A percentile compares a stretch with the other conserved stretches of the same genome.
Conservation (phyloP, 1,284 basidiomycete species). For the Clitocybe nebularis region DNA sequence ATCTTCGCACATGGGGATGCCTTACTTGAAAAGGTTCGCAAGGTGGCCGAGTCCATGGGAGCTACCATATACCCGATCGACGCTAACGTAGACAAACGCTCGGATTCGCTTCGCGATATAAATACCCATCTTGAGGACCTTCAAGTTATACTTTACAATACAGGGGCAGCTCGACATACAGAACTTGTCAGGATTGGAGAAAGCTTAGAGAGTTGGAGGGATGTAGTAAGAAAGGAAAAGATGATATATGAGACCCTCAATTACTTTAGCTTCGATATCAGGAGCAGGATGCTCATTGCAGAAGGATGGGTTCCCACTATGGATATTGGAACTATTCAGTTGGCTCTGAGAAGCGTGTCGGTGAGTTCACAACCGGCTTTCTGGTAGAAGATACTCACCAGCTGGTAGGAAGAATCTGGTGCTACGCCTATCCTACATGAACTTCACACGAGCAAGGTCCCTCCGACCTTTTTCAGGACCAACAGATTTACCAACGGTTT, state of each 20-base stretch:
- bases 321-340: conserved; percentile 85
- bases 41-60: conserved; percentile 98
- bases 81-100: conserved; percentile 87
- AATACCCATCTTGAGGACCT: conserved; percentile 90
- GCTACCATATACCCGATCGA: conserved; percentile 97
- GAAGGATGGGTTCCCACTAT: conserved; percentile 97
- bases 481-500: conserved; percentile 98
- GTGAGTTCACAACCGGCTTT: conserved; percentile 37
- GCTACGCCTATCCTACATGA: conserved; percentile 93
- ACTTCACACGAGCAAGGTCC: conserved; percentile 85
- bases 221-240: conserved; percentile 95
- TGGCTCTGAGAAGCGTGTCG: conserved; percentile 89
- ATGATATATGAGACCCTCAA: conserved; percentile 93
- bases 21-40: conserved; percentile 95
- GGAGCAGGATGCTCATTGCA: conserved; percentile 92
- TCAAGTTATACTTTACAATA: conserved; percentile 88
- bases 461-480: conserved; percentile 93
- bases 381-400: conserved; percentile 3
- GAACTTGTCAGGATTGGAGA: conserved; percentile 90
- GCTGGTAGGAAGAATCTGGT: conserved; percentile 81
- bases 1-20: conserved; percentile 98
- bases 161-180: conserved; percentile 78
- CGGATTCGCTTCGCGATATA: conserved; percentile 88
- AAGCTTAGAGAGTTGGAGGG: conserved; percentile 86
- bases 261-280: conserved; percentile 90